Percentiles rank a stretch among this genome's conserved stretches.
Conservation (phyloP, 1,139 yeast genomes). For the Geotrichum bryndzae region DNA sequence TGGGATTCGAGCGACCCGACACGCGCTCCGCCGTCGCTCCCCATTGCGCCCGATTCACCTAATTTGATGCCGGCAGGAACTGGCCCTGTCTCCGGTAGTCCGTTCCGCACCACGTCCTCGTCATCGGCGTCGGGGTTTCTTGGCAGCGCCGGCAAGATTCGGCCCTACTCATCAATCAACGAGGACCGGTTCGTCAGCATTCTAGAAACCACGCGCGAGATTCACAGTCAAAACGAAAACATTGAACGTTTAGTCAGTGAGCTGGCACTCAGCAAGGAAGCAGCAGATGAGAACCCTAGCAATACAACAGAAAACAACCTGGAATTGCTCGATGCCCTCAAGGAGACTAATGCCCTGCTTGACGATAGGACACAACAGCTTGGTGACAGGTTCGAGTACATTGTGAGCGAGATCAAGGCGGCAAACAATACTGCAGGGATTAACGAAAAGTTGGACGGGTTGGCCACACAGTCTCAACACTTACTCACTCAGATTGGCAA, state of each 20-base stretch:
- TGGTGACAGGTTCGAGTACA: not conserved
- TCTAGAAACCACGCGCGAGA: constrained; percentile 27
- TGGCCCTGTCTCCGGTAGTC: constrained; percentile 22
- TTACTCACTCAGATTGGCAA: not conserved
- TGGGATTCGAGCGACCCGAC: constrained; percentile 39
- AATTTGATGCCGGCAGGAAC: constrained; percentile 21
- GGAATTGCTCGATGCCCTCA: not conserved
- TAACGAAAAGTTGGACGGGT: not conserved
- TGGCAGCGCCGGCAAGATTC: not conserved
- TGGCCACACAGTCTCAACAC: not conserved
- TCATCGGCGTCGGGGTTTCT: not conserved
- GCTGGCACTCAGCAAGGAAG: not conserved
- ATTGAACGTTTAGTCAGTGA: constrained; percentile 38
- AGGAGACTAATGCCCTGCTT: not conserved
- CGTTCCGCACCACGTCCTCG: constrained; percentile 19
- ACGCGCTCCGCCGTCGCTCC: constrained; percentile 39
- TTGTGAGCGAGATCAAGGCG: not conserved
- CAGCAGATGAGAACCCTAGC: not conserved
- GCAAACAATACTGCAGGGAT: not conserved
- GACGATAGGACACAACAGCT: not conserved
- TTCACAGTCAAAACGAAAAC: constrained; percentile 30
- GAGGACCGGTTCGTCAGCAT: constrained; percentile 33
- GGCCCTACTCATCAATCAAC: constrained; percentile 22
- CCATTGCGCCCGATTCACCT: constrained; percentile 34
- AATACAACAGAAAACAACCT: not conserved